Evolutionary conservation across 306 rosid genomes (phyloP).

Genomic region (Trifolium fragiferum): DNA sequence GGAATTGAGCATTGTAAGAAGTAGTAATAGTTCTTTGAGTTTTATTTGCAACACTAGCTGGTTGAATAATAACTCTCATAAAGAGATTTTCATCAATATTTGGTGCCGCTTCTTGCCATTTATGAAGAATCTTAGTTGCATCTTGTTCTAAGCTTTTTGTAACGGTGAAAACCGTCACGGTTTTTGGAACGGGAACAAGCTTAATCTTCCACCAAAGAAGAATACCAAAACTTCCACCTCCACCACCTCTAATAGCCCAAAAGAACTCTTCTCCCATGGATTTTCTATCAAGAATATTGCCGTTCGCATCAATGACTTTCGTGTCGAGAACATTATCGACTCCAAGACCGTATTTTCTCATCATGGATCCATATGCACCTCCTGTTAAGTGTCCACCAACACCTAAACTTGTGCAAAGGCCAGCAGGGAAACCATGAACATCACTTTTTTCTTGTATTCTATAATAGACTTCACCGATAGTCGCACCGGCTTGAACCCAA

Average conservation of each 20-base stretch:
- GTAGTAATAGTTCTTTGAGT: conserved; percentile 60
- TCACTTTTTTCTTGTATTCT: conserved; percentile 64
- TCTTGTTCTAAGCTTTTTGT: conserved; percentile 62
- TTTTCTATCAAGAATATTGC: conserved; percentile 59
- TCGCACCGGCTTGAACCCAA: conserved; percentile 89
- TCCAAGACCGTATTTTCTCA: conserved; percentile 83
- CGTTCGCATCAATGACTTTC: conserved; percentile 56
- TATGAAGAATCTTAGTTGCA: conserved; percentile 57
- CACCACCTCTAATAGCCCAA: conserved; percentile 96
- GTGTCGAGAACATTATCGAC: conserved; percentile 82
- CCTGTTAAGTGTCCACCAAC: conserved; percentile 87
- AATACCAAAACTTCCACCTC: conserved; percentile 84
- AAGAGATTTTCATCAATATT: conserved; percentile 67
- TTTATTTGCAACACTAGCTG: conserved; percentile 42
- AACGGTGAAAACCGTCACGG: conserved; percentile 74
- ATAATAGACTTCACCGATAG: conserved; percentile 77
- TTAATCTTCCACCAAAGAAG: conserved; percentile 88
- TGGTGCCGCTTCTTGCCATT: conserved; percentile 77
- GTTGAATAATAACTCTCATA: conserved; percentile 60
- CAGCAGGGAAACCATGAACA: conserved; percentile 74
- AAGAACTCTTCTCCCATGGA: conserved; percentile 87
- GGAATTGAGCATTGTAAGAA: conserved; percentile 67
- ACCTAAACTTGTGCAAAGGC: conserved; percentile 83
- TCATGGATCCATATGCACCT: conserved; percentile 82
- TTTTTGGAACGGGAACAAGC: conserved; percentile 72